Base-by-base conservation (phyloP, 2,329 filamentous ascomycete species). In the Fusarium keratoplasticum region DNA sequence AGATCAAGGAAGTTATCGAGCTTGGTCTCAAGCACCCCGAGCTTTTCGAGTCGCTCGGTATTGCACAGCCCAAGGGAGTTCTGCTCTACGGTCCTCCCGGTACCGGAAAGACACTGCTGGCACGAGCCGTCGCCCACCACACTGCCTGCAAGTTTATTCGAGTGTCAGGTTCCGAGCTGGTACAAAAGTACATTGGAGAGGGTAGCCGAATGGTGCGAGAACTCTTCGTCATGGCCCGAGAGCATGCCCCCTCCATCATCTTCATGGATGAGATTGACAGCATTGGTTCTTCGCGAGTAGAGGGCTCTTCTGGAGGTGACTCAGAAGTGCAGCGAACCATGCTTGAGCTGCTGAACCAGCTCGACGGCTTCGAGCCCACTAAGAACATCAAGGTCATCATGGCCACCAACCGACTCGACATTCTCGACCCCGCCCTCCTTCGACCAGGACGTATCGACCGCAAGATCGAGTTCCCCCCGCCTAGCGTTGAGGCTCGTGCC, bases 361-460 rank as follows among this genome's bases (percentile, higher is more conserved):
- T 99, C 70, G 96, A 99, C 82, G 96, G 96, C 60, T 99, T 99
- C 84, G 96, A 98, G 85, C 96, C 96, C 7, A 98, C 96, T 55
- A 99, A 99, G 88, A 98, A 98, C 86, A 99, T 99, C 91, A 99
- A 99, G 86, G 95, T 99, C 83, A 97, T 99, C 86, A 99, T 99
- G 96, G 96, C 96, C 64, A 99, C 96, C 58, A 99, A 99, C 85
- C 94, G 96, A 82, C 90, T 99, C 74, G 96, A 99, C 80, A 98
- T 99, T 74, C 90, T 99, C 55, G 96, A 99, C 83, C 96, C 96
- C 3, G 96, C 96, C 2, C 89, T 99, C 52, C 89, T 99, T 76
- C 93, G 96, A 78, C 96, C 96, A n/a, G 96, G 96, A 61, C 94
- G 96, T 80, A 98, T 99, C 83, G 96, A 99, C 88, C 90, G 96